phyloP scores from a whole-genome alignment of 148 eudicot species.

The Nepenthes mirabilis region DNA sequence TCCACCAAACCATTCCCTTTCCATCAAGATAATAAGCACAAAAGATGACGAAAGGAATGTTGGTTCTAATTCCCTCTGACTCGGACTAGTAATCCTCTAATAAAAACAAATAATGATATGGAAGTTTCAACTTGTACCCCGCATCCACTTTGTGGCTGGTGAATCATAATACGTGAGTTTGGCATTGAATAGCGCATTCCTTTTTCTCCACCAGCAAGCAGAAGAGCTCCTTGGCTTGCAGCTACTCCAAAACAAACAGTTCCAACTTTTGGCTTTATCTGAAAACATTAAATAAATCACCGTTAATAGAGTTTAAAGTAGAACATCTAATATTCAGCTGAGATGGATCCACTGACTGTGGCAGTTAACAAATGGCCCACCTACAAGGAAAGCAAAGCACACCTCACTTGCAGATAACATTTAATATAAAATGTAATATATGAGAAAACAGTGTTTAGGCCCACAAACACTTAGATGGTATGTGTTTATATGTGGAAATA shows the following conservation, averaged over 20 bases:
- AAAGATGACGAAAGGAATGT: too few species aligned
- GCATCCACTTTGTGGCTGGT: slow-evolving; percentile 74
- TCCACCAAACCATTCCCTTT: too few species aligned
- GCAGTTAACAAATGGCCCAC: not conserved
- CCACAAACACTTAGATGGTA: too few species aligned
- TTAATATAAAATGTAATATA: too few species aligned
- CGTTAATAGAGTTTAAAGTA: not conserved
- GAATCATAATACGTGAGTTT: slow-evolving; percentile 87
- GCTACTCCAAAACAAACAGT: slow-evolving; percentile 91
- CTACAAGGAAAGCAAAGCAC: too few species aligned
- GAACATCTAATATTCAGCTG: not conserved
- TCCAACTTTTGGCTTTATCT: slow-evolving; percentile 97
- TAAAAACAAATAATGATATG: too few species aligned
- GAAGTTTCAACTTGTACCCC: slow-evolving; percentile 42
- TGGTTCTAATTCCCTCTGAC: too few species aligned
- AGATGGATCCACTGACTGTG: not conserved
- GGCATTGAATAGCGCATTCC: slow-evolving; percentile 99
- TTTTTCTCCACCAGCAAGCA: slow-evolving; percentile 97
- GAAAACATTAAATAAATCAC: slow-evolving; percentile 5
- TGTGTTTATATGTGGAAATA: too few species aligned
- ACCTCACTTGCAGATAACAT: too few species aligned
- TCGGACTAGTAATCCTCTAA: too few species aligned
- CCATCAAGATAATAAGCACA: too few species aligned
- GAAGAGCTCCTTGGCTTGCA: slow-evolving; percentile 86
- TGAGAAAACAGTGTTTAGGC: too few species aligned